Evolutionary conservation across 129 eudicot genomes (phyloP).

Genomic region (Pulicaria dysenterica): DNA sequence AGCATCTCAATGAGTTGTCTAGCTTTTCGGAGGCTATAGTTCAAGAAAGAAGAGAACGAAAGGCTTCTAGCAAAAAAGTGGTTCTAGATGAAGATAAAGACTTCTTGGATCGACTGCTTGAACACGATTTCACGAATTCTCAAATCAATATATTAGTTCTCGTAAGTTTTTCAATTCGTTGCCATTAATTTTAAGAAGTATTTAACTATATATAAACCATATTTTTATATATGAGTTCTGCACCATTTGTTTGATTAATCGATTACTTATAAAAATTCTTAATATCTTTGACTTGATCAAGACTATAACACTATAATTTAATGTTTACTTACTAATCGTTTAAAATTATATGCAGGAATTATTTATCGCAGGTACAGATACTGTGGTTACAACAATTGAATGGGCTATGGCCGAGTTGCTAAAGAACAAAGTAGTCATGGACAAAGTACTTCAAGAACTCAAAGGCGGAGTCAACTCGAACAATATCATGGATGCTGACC

Average conservation of each 20-base stretch:
- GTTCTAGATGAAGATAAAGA: conserved; percentile 9
- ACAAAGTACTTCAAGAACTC: conserved; percentile 30
- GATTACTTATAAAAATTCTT: too few species aligned
- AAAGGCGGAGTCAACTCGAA: background rate
- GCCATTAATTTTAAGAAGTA: too few species aligned
- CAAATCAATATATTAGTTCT: conserved; percentile 41
- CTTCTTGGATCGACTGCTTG: conserved; percentile 44
- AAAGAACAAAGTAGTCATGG: conserved; percentile 33
- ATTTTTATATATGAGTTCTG: background rate
- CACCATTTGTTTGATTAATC: too few species aligned
- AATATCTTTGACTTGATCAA: too few species aligned
- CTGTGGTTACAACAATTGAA: conserved; percentile 29
- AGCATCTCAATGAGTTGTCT: conserved; percentile 23
- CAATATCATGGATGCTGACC: conserved; percentile 20
- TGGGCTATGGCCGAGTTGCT: conserved; percentile 54
- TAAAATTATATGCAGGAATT: conserved; percentile 34
- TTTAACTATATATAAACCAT: background rate
- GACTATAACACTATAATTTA: too few species aligned
- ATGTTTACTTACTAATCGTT: background rate
- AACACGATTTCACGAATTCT: conserved; percentile 34
- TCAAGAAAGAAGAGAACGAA: conserved; percentile 24
- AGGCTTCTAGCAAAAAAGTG: background rate
- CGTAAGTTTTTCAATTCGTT: conserved; percentile 13
- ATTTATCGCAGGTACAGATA: conserved; percentile 38
- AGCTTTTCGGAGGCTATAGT: conserved; percentile 25